Evolutionary conservation across 192 early-diverging fungal genomes (phyloP).

Genomic region (Coemansia sp.): DNA sequence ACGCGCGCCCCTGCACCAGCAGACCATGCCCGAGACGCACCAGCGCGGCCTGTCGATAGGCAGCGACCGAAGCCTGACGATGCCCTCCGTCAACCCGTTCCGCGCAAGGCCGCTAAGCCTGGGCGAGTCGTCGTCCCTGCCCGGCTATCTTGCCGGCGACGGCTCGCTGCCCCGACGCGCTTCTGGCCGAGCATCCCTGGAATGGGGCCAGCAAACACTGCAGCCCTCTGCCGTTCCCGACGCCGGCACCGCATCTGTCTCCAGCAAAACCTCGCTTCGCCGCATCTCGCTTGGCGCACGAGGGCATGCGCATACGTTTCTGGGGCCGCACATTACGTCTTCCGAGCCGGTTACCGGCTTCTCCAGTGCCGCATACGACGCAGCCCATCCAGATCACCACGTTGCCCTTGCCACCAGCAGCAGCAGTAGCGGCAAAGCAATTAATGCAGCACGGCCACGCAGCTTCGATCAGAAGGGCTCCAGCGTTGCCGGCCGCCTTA

Average conservation of each 20-base stretch:
- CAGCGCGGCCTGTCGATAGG: slow-evolving; percentile 1
- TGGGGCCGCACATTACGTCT: not conserved
- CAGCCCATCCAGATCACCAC: not conserved
- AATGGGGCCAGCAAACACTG: slow-evolving; percentile 3
- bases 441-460: slow-evolving; percentile 15
- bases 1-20: not conserved
- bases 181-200: slow-evolving; percentile 7
- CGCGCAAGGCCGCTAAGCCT: slow-evolving; percentile 34
- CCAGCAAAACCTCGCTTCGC: slow-evolving; percentile 11
- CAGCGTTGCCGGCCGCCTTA: slow-evolving; percentile 18
- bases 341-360: not conserved
- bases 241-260: not conserved
- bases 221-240: not conserved
- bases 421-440: slow-evolving; percentile 10
- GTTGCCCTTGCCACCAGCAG: not conserved
- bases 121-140: slow-evolving; percentile 32
- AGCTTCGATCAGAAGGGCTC: slow-evolving; percentile 24
- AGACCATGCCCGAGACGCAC: not conserved
- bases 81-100: slow-evolving; percentile 45
- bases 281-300: slow-evolving; percentile 23
- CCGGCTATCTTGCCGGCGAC: slow-evolving; percentile 16
- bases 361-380: not conserved
- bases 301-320: slow-evolving; percentile 2
- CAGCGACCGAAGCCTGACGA: slow-evolving; percentile 16
- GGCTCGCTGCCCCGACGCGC: not conserved